Evolutionary conservation across 2,329 filamentous ascomycete genomes (phyloP), one percentile per base, ranked within the genome.

Genomic region (Calonectria honghensis): DNA sequence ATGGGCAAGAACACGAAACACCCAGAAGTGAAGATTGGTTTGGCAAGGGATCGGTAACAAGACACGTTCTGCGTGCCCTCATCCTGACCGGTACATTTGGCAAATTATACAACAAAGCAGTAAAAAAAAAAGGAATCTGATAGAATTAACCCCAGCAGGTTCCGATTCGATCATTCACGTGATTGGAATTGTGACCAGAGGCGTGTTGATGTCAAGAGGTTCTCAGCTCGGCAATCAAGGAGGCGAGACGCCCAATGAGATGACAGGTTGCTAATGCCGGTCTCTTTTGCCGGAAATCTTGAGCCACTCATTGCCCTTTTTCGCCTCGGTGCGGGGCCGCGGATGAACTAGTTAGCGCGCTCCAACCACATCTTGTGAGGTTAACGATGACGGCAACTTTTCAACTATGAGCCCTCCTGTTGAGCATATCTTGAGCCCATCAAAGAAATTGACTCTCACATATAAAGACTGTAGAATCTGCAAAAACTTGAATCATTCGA

Each of bases 271-370:
- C 14, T 14, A 39, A 39, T 61, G 57, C 57, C 57, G 57, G 14
- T 29, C n/a, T 2, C 7, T 61, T 61, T 61, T 61, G 57, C 57
- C 57, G 54, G 20, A 27, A 24, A 13, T 20, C 20, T 11, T n/a
- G 32, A 37, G 20, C 54, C 54, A 59, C 32, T 54, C 51, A 54
- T 14, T 20, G 14, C 27, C 18, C 51, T 5, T 32, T 31, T 32
- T 54, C 29, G 14, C 57, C 57, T 61, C 57, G 57, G 57, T 61
- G 57, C 57, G 57, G 57, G 57, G 57, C 57, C 57, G 13, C n/a
- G 57, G 57, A 41, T n/a, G 35, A 61, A 61, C 35, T 9, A 37
- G 45, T 24, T 48, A 9, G 41, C 10, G 41, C 41, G 20, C 20
- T 48, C 7, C 41, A 24, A 48, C 45, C 20, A 24, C 20, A 10